Percentiles rank a stretch among this genome's conserved stretches.
phyloP scores from a whole-genome alignment of 345 rosid species.

The Psidium friedrichsthalianum region DNA sequence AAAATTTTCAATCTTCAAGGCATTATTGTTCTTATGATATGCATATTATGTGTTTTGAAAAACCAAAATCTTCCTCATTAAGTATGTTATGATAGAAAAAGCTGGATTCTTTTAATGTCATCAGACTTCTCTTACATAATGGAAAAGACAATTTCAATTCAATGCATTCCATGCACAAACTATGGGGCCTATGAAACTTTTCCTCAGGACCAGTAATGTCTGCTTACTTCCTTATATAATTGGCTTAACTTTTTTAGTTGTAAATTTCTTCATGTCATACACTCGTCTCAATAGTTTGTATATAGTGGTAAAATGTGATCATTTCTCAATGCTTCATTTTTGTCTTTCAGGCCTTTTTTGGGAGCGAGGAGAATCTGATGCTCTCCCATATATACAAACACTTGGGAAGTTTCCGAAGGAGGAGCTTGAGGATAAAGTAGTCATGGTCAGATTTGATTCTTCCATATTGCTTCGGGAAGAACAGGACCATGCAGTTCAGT shows the following conservation, averaged over 20 bases:
- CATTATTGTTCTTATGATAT: neutral
- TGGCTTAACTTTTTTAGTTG: neutral
- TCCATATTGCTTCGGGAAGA: conserved; percentile 29
- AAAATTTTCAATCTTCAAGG: neutral
- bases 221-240: neutral
- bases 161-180: neutral
- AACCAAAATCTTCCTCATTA: neutral
- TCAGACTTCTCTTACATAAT: neutral
- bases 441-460: conserved; percentile 60
- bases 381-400: conserved; percentile 47
- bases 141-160: neutral
- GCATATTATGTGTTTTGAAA: neutral
- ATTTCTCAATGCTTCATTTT: conserved; percentile 1
- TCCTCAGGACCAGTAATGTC: neutral
- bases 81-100: conserved; percentile 5
- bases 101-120: conserved; percentile 10
- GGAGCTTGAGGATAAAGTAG: conserved; percentile 47
- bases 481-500: conserved; percentile 13
- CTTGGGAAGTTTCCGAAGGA: conserved; percentile 39
- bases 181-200: neutral
- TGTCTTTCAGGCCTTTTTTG: conserved; percentile 16
- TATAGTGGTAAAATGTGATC: neutral
- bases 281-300: neutral
- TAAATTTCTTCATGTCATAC: neutral
- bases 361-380: conserved; percentile 16